These are phyloP conservation scores for Xerocomellus dryophilus DNA, from an alignment of 768 basidiomycete species.

Conservation along the genomic window DNA sequence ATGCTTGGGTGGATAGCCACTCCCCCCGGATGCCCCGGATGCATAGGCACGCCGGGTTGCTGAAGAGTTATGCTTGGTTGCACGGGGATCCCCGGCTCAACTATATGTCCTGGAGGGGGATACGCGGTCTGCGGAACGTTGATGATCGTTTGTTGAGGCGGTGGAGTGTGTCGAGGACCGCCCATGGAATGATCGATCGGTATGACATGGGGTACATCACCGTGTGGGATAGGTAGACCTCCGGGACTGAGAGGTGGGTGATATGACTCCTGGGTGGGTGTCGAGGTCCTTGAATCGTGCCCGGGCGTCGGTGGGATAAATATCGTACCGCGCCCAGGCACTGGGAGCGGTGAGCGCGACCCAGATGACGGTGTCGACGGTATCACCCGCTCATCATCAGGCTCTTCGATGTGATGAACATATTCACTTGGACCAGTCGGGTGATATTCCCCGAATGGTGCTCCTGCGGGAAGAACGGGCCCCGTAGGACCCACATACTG, in stretches of 20 bases:
- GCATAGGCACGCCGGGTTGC: slow-evolving; percentile 2
- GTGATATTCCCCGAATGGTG: slow-evolving; percentile 6
- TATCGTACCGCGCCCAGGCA: slow-evolving; percentile 15
- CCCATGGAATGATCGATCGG: slow-evolving; percentile 13
- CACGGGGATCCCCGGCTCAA: slow-evolving; percentile 8
- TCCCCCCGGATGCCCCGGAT: not conserved
- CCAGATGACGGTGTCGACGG: slow-evolving; percentile 22
- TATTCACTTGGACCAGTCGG: slow-evolving; percentile 6
- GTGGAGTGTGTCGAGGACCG: slow-evolving; percentile 1
- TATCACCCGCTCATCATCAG: slow-evolving; percentile 24
- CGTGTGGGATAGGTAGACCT: slow-evolving; percentile 9
- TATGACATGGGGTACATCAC: slow-evolving; percentile 16
- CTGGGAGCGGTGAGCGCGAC: slow-evolving; percentile 17
- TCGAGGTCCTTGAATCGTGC: slow-evolving; percentile 22
- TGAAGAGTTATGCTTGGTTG: slow-evolving; percentile 2
- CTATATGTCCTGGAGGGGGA: slow-evolving; percentile 25
- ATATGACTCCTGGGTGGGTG: slow-evolving; percentile 25
- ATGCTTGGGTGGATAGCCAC: not conserved
- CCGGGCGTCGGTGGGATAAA: slow-evolving; percentile 12
- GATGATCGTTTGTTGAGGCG: slow-evolving; percentile 13
- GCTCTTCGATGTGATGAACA: slow-evolving; percentile 3
- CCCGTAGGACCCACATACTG: slow-evolving; percentile 7
- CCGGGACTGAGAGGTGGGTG: slow-evolving; percentile 16
- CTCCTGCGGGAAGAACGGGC: slow-evolving; percentile 40
- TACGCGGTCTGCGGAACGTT: slow-evolving; percentile 10